These are phyloP conservation scores for Sphenostylis stenocarpa DNA, from an alignment of 306 rosid genomes.

Conservation along the genomic window DNA sequence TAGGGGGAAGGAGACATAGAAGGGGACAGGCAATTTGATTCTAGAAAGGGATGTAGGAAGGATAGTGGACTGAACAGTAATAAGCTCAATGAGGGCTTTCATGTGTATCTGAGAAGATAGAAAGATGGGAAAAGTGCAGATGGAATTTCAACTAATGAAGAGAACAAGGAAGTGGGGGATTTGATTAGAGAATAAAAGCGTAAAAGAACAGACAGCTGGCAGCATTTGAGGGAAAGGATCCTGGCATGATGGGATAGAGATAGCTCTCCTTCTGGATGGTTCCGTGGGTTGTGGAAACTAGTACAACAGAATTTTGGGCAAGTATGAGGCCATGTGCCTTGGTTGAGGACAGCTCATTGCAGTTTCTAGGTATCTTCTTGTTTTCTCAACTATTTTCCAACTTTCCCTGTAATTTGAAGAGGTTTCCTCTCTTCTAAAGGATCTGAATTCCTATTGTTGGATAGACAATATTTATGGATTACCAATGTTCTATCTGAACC, in stretches of 20 bases:
- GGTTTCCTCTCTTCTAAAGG: not conserved
- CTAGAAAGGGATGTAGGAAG: not conserved
- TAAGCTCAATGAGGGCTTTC: not conserved
- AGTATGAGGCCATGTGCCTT: not conserved
- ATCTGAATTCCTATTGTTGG: not conserved
- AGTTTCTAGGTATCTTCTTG: not conserved
- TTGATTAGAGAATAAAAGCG: not conserved
- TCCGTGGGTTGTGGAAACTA: not conserved
- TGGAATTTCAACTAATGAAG: not conserved
- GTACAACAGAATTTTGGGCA: constrained; percentile 4
- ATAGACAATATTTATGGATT: not conserved
- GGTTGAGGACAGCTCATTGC: not conserved
- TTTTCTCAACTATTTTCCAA: not conserved
- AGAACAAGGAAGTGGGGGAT: not conserved
- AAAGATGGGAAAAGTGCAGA: not conserved
- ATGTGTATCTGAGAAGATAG: not conserved
- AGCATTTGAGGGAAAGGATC: not conserved
- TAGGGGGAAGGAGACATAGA: not conserved
- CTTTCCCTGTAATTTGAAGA: not conserved
- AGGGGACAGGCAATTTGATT: not conserved
- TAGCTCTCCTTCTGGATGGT: not conserved
- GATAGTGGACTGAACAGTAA: not conserved
- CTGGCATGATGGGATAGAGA: not conserved
- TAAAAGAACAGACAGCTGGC: not conserved
- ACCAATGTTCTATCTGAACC: not conserved